These are phyloP conservation scores for Lithohypha guttulata DNA, from an alignment of 2,329 filamentous ascomycete species.

Conservation along the genomic window DNA sequence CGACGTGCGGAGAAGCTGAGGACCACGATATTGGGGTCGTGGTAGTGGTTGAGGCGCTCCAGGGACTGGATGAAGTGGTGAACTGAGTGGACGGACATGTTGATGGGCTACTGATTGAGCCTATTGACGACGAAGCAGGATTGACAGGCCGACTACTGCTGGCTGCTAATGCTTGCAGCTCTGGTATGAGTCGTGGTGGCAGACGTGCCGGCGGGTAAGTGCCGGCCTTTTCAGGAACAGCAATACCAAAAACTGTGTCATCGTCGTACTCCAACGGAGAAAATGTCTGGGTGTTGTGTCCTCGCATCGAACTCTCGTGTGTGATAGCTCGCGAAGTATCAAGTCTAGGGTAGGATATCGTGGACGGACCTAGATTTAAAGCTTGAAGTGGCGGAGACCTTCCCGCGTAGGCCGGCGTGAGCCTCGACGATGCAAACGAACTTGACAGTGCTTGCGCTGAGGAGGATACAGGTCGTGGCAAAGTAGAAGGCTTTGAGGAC, in stretches of 20 bases:
- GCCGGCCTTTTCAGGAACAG: slow-evolving; percentile 11
- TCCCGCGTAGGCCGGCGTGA: slow-evolving; percentile 1
- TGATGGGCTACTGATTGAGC: slow-evolving; percentile 20
- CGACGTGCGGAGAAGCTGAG: slow-evolving; percentile 38
- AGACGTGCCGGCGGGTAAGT: slow-evolving; percentile 11
- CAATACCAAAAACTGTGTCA: slow-evolving; percentile 18
- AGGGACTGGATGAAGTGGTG: slow-evolving; percentile 19
- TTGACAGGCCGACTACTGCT: slow-evolving; percentile 10
- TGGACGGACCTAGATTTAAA: not conserved
- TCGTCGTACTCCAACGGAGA: slow-evolving; percentile 13
- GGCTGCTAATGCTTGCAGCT: slow-evolving; percentile 20
- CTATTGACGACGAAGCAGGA: slow-evolving; percentile 14
- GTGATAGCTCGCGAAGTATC: not conserved
- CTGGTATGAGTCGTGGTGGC: slow-evolving; percentile 20
- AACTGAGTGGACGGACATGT: slow-evolving; percentile 21
- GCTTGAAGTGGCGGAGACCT: slow-evolving; percentile 5
- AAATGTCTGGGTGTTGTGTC: not conserved
- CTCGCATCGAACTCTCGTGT: not conserved
- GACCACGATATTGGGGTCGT: slow-evolving; percentile 41
- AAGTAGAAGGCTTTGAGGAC: slow-evolving; percentile 1
- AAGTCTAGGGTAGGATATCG: not conserved
- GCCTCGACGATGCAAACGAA: slow-evolving; percentile 5
- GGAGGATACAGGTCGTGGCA: slow-evolving; percentile 5
- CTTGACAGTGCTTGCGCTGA: slow-evolving; percentile 4
- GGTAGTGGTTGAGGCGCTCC: slow-evolving; percentile 20